phyloP scores from a whole-genome alignment of 2,329 filamentous ascomycete species.

The Keithomyces neogunnii region DNA sequence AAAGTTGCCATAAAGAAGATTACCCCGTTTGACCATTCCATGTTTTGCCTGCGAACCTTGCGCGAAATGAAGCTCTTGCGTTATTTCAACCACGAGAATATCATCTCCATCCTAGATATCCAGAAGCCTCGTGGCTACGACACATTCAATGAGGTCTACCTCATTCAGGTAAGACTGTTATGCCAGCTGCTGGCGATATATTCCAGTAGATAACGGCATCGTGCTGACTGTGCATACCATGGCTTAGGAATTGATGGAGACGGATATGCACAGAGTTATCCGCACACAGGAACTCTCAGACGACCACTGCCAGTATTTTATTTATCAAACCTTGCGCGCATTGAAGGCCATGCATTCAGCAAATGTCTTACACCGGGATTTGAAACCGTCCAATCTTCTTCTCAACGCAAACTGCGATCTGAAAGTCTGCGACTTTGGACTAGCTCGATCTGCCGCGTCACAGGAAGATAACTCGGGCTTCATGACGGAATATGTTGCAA shows the following conservation, averaged over 20 bases:
- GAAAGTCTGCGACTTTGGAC: conserved; percentile 97
- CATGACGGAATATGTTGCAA: conserved; percentile 99
- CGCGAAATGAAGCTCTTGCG: conserved; percentile 98
- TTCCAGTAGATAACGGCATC: background rate
- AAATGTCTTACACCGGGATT: conserved; percentile 92
- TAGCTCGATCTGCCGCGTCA: conserved; percentile 89
- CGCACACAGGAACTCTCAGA: conserved; percentile 97
- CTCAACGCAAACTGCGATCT: conserved; percentile 98
- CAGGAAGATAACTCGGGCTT: conserved; percentile 99
- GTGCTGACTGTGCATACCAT: conserved; percentile 1
- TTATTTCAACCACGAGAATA: conserved; percentile 99
- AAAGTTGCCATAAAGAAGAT: conserved; percentile 99
- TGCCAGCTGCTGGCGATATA: background rate
- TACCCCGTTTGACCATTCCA: conserved; percentile 96
- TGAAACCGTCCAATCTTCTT: conserved; percentile 95
- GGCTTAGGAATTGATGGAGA: conserved; percentile 90
- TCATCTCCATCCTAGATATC: conserved; percentile 98
- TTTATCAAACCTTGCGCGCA: conserved; percentile 96
- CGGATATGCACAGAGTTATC: conserved; percentile 98
- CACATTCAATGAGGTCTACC: conserved; percentile 93
- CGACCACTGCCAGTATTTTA: conserved; percentile 99
- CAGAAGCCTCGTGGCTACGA: conserved; percentile 97
- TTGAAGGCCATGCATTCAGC: conserved; percentile 99
- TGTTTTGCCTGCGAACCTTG: conserved; percentile 94
- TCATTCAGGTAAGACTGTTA: conserved; percentile 71